phyloP scores from a whole-genome alignment of 192 early-diverging fungal genomes.

The Powellomyces hirtus region DNA sequence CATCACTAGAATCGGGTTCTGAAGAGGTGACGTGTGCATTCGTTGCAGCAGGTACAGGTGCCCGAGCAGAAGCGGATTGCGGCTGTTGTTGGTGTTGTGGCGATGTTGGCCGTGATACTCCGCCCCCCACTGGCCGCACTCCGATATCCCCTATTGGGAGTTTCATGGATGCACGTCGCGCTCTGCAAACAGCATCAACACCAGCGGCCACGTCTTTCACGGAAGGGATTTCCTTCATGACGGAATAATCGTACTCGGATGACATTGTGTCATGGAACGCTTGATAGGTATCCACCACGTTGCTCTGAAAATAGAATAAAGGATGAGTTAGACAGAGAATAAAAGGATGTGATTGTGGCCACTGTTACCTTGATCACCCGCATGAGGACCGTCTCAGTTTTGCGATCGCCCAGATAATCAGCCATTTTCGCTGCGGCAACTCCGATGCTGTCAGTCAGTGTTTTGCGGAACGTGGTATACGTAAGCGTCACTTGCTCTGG shows the following conservation, averaged over 20 bases:
- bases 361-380: conserved; percentile 63
- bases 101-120: too few relatives aligned
- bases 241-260: conserved; percentile 30
- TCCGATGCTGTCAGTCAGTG: conserved; percentile 48
- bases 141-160: not conserved
- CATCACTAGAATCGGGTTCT: too few relatives aligned
- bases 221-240: conserved; percentile 26
- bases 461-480: conserved; percentile 46
- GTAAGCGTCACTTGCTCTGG: conserved; percentile 7
- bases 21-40: too few relatives aligned
- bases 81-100: too few relatives aligned
- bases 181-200: conserved; percentile 28
- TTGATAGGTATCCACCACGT: conserved; percentile 38
- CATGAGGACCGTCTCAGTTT: conserved; percentile 73
- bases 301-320: conserved; percentile 33
- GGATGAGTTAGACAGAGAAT: too few relatives aligned
- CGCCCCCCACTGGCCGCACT: too few relatives aligned
- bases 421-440: conserved; percentile 57
- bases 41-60: too few relatives aligned
- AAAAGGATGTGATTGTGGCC: too few relatives aligned
- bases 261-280: conserved; percentile 32
- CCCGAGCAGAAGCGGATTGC: too few relatives aligned
- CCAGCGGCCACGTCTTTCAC: conserved; percentile 28
- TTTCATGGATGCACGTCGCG: conserved; percentile 6
- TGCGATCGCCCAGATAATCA: conserved; percentile 71